phyloP scores from a whole-genome alignment of 2,329 filamentous ascomycete species.

The Cordyceps sp. region DNA sequence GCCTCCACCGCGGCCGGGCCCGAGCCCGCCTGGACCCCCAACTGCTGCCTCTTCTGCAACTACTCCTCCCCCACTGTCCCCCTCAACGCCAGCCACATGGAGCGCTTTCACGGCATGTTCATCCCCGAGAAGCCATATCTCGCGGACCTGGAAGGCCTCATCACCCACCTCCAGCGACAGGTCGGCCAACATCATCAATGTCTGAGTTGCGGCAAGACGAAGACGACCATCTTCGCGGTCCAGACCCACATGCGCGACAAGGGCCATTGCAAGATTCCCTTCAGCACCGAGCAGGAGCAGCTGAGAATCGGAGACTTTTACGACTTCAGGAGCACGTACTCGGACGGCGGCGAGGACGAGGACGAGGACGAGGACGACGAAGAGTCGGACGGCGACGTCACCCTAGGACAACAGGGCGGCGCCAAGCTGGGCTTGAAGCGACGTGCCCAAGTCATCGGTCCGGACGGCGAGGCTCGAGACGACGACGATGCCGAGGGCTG shows the following conservation, averaged over 20 bases:
- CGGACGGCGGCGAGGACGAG: constrained; percentile 54
- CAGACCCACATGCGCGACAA: constrained; percentile 97
- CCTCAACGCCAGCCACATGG: constrained; percentile 81
- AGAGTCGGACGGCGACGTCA: constrained; percentile 26
- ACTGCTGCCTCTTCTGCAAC: constrained; percentile 80
- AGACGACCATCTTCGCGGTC: constrained; percentile 61
- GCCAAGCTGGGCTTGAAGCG: constrained; percentile 55
- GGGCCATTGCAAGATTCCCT: constrained; percentile 93
- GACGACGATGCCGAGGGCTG: constrained; percentile 57
- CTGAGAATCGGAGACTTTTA: constrained; percentile 93
- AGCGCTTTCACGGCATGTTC: constrained; percentile 85
- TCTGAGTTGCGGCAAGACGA: constrained; percentile 71
- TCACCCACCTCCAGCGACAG: constrained; percentile 63
- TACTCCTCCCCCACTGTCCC: constrained; percentile 58
- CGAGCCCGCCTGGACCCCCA: constrained; percentile 25
- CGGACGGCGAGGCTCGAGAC: constrained; percentile 31
- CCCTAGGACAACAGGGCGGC: constrained; percentile 32
- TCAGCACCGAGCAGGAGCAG: constrained; percentile 74
- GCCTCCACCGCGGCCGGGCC: constrained; percentile 20
- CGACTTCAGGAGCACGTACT: constrained; percentile 92
- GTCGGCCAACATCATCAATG: constrained; percentile 72
- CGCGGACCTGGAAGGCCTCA: constrained; percentile 63
- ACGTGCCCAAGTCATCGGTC: constrained; percentile 29
- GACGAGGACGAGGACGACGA: constrained; percentile 45
- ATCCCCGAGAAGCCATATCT: constrained; percentile 80